phyloP scores from a whole-genome alignment of 2,329 filamentous ascomycete species.

The Paracoccidioides brasiliensis region DNA sequence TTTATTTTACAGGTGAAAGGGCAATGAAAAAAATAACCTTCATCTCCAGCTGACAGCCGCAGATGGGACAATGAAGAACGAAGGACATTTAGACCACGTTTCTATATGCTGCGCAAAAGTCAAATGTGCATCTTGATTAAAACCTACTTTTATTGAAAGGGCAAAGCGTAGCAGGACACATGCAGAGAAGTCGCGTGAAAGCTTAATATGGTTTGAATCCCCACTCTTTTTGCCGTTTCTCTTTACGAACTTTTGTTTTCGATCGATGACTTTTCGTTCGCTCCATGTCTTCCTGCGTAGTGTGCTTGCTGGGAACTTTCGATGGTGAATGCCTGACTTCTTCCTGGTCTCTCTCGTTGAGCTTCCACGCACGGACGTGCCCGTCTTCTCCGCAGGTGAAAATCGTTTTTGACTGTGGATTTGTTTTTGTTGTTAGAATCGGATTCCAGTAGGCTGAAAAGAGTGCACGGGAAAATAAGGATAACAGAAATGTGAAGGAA shows the following conservation, averaged over 20 bases:
- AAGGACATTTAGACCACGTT: not conserved
- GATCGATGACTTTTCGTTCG: slow-evolving; percentile 14
- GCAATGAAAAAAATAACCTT: not conserved
- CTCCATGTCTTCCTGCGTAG: not conserved
- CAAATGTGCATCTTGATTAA: not conserved
- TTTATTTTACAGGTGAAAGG: not conserved
- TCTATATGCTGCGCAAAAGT: not conserved
- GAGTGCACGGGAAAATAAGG: not conserved
- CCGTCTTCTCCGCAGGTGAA: slow-evolving; percentile 36
- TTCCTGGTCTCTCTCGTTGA: slow-evolving; percentile 7
- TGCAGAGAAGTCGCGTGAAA: not conserved
- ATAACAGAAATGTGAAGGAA: not conserved
- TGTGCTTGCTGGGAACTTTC: slow-evolving; percentile 1
- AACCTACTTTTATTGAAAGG: not conserved
- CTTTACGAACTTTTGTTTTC: slow-evolving; percentile 21
- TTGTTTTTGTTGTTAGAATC: not conserved
- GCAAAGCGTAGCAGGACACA: not conserved
- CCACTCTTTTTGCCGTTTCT: slow-evolving; percentile 20
- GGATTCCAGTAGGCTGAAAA: not conserved
- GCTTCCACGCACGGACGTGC: slow-evolving; percentile 27
- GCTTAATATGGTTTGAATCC: slow-evolving; percentile 28
- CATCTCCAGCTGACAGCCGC: not conserved
- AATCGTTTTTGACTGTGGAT: slow-evolving; percentile 24
- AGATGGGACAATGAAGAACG: not conserved
- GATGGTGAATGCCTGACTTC: slow-evolving; percentile 3